These are phyloP conservation scores for Didymella arachidicola DNA, from an alignment of 2,329 filamentous ascomycete species.

Conservation along the genomic window DNA sequence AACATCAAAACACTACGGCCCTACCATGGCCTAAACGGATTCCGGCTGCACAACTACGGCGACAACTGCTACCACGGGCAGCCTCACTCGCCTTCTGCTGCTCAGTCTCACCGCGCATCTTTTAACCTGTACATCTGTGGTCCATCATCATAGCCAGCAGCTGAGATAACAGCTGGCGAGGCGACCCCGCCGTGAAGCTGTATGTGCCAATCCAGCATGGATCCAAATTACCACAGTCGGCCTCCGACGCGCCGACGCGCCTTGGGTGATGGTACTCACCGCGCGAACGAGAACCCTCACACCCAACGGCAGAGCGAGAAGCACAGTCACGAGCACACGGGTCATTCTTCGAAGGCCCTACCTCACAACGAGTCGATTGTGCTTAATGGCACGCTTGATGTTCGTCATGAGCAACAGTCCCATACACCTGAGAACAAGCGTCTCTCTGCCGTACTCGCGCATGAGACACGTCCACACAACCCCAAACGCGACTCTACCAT, in stretches of 20 bases:
- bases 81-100: slow-evolving; percentile 28
- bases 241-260: slow-evolving; percentile 44
- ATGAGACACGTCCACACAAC: slow-evolving; percentile 59
- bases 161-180: slow-evolving; percentile 23
- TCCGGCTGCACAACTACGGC: slow-evolving; percentile 21
- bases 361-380: slow-evolving; percentile 57
- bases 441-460: slow-evolving; percentile 60
- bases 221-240: slow-evolving; percentile 39
- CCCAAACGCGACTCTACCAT: slow-evolving; percentile 58
- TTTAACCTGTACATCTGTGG: slow-evolving; percentile 36
- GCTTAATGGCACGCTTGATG: slow-evolving; percentile 53
- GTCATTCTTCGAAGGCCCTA: slow-evolving; percentile 33
- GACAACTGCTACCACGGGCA: slow-evolving; percentile 24
- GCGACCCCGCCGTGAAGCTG: slow-evolving; percentile 20
- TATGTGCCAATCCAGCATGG: slow-evolving; percentile 35
- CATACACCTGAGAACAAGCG: slow-evolving; percentile 60
- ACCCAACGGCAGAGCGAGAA: slow-evolving; percentile 33
- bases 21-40: slow-evolving; percentile 29
- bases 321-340: slow-evolving; percentile 22
- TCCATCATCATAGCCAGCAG: slow-evolving; percentile 22
- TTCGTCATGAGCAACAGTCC: slow-evolving; percentile 45
- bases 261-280: slow-evolving; percentile 45
- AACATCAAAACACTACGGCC: slow-evolving; percentile 27
- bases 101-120: slow-evolving; percentile 29
- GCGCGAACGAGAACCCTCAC: slow-evolving; percentile 42